These are phyloP conservation scores for Linderniella brevidens DNA, from an alignment of 257 asterid species.

Conservation along the genomic window DNA sequence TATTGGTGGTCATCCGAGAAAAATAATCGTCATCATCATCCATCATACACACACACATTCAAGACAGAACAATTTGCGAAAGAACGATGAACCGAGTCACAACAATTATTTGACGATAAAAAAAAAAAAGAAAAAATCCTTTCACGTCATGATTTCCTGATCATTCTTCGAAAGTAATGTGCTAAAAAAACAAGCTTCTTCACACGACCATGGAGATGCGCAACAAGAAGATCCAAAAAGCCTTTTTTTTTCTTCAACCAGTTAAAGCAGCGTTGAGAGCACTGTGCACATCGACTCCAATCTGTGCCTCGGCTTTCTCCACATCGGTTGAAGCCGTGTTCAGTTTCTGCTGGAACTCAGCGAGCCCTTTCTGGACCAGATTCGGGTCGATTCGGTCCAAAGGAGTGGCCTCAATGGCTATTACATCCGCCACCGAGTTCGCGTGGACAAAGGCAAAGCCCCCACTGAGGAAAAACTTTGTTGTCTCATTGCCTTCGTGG, in stretches of 20 bases:
- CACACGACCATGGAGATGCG: no score
- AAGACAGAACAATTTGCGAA: no score
- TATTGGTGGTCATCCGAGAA: no score
- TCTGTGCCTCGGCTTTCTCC: slow-evolving; percentile 62
- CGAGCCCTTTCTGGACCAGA: slow-evolving; percentile 37
- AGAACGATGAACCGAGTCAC: no score
- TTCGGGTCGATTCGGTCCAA: slow-evolving; percentile 31
- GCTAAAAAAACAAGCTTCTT: no score
- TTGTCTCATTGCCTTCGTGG: slow-evolving; percentile 34
- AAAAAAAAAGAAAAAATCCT: no score
- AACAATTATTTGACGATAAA: no score
- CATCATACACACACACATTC: no score
- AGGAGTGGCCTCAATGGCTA: slow-evolving; percentile 46
- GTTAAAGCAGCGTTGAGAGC: slow-evolving; percentile 53
- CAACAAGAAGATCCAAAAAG: no score
- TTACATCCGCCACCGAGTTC: slow-evolving; percentile 36
- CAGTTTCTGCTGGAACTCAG: slow-evolving; percentile 43
- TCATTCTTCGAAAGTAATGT: no score
- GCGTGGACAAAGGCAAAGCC: slow-evolving; percentile 51
- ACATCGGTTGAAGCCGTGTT: slow-evolving; percentile 37
- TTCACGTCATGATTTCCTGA: no score
- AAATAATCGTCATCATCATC: no score
- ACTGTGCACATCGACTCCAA: slow-evolving; percentile 55
- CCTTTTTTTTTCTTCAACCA: slow-evolving; percentile 12
- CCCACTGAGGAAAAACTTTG: slow-evolving; percentile 37